These are phyloP conservation scores for Diaporthe caulivora DNA, from an alignment of 2,329 filamentous ascomycete species.

Conservation along the genomic window DNA sequence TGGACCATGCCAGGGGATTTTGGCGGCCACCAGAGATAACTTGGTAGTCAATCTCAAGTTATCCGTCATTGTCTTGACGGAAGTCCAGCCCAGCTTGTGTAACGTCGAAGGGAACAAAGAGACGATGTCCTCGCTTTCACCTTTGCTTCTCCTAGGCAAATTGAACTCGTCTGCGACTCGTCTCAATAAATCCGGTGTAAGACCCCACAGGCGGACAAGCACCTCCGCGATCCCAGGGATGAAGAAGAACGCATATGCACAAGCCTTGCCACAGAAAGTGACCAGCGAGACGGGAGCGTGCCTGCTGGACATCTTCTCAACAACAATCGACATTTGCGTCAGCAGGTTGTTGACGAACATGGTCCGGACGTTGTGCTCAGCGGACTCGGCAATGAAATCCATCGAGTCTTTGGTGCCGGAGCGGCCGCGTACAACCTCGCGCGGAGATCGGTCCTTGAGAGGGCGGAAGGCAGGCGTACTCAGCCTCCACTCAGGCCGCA, in stretches of 20 bases:
- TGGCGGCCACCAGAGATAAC: slow-evolving; percentile 75
- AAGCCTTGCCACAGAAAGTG: slow-evolving; percentile 89
- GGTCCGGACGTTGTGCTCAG: slow-evolving; percentile 88
- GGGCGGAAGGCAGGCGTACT: slow-evolving; percentile 77
- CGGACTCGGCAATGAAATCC: slow-evolving; percentile 72
- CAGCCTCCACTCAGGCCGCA: slow-evolving; percentile 87
- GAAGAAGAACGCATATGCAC: slow-evolving; percentile 94
- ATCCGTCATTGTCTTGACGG: slow-evolving; percentile 61
- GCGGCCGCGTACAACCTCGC: slow-evolving; percentile 58
- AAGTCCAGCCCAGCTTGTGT: slow-evolving; percentile 68
- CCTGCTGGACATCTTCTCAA: slow-evolving; percentile 87
- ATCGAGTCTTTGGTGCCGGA: slow-evolving; percentile 76
- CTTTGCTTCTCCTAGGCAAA: slow-evolving; percentile 66
- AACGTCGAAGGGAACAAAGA: slow-evolving; percentile 78
- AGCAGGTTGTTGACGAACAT: slow-evolving; percentile 87
- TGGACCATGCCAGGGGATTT: slow-evolving; percentile 85
- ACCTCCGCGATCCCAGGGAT: slow-evolving; percentile 88
- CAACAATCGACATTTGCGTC: slow-evolving; percentile 86
- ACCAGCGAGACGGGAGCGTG: slow-evolving; percentile 76
- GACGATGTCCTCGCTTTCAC: slow-evolving; percentile 74
- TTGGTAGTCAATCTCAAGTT: slow-evolving; percentile 74
- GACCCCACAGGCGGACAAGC: slow-evolving; percentile 83
- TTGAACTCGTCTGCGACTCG: slow-evolving; percentile 79
- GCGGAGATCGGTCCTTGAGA: slow-evolving; percentile 66
- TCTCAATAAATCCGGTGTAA: slow-evolving; percentile 76